A percentile compares a stretch with the other conserved stretches of the same genome.
phyloP scores from a whole-genome alignment of 129 eudicot genomes.

The Oenanthe sinensis region DNA sequence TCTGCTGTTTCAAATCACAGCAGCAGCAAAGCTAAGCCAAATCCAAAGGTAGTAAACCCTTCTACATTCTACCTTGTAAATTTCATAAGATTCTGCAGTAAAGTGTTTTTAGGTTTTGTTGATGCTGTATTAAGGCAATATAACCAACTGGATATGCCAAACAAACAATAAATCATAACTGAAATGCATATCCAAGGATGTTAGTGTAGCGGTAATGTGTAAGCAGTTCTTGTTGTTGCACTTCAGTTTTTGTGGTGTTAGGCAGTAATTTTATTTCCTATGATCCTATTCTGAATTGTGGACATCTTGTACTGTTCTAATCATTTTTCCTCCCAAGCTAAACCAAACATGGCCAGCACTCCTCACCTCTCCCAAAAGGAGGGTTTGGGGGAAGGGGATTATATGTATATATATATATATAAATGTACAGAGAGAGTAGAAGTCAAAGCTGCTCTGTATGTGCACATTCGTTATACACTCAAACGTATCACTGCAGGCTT shows the following conservation, averaged over 20 bases:
- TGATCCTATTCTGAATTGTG: background rate
- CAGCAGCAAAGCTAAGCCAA: constrained; percentile 58
- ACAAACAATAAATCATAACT: background rate
- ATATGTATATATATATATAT: too few species aligned
- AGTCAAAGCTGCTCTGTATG: background rate
- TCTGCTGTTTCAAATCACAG: constrained; percentile 51
- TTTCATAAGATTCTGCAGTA: too few species aligned
- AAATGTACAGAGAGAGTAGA: background rate
- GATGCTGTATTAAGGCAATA: too few species aligned
- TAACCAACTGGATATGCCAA: too few species aligned
- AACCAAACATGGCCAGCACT: background rate
- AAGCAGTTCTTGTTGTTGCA: background rate
- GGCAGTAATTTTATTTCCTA: background rate
- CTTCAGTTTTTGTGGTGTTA: background rate
- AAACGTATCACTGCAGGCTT: background rate
- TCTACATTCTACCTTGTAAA: background rate
- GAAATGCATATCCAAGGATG: background rate
- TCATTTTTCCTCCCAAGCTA: background rate
- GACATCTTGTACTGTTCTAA: background rate
- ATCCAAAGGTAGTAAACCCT: constrained; percentile 18
- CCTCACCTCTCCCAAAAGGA: background rate
- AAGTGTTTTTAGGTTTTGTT: background rate
- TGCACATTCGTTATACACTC: background rate
- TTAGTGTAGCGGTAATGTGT: background rate
- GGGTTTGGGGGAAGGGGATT: background rate